Percentiles rank a stretch among this genome's conserved stretches.
Conservation (phyloP, 1,139 yeast genomes). For the Sugiyamaella grinbergsii region DNA sequence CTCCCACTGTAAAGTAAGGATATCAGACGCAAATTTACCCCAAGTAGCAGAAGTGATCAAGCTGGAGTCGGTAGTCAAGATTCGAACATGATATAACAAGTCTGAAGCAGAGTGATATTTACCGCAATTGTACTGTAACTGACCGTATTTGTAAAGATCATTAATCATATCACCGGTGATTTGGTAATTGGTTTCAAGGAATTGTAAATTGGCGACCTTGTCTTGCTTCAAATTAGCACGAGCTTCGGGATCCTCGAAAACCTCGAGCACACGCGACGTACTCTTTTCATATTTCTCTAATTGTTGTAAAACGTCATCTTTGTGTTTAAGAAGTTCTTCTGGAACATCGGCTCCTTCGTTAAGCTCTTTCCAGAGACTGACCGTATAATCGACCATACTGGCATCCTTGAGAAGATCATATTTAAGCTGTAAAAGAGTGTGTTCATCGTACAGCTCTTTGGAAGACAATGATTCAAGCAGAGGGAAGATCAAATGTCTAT, state of each 20-base stretch:
- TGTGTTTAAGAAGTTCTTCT: conserved; percentile 45
- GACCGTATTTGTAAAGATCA: conserved; percentile 57
- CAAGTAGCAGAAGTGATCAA: conserved; percentile 59
- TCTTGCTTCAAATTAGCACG: conserved; percentile 53
- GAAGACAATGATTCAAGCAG: conserved; percentile 52
- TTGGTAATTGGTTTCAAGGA: conserved; percentile 48
- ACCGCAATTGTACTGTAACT: conserved; percentile 61
- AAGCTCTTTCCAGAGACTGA: conserved; percentile 48
- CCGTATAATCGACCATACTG: conserved; percentile 54
- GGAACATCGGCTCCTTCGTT: conserved; percentile 46
- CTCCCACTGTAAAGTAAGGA: conserved; percentile 54
- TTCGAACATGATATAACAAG: conserved; percentile 56
- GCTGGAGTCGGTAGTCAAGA: conserved; percentile 53
- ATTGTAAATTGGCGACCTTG: conserved; percentile 52
- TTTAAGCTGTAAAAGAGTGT: conserved; percentile 50
- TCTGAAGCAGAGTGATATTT: conserved; percentile 60
- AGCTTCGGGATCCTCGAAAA: conserved; percentile 53
- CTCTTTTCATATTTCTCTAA: conserved; percentile 47
- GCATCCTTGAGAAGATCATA: conserved; percentile 57
- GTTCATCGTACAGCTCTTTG: conserved; percentile 50
- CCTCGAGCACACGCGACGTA: conserved; percentile 51
- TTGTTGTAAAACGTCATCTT: conserved; percentile 46
- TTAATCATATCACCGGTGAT: conserved; percentile 53
- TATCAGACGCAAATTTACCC: conserved; percentile 63
- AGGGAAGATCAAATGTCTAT: conserved; percentile 59